Evolutionary conservation across 257 asterid genomes (phyloP), one percentile per base, ranked within the genome.

Genomic region (Eustoma russellianum): DNA sequence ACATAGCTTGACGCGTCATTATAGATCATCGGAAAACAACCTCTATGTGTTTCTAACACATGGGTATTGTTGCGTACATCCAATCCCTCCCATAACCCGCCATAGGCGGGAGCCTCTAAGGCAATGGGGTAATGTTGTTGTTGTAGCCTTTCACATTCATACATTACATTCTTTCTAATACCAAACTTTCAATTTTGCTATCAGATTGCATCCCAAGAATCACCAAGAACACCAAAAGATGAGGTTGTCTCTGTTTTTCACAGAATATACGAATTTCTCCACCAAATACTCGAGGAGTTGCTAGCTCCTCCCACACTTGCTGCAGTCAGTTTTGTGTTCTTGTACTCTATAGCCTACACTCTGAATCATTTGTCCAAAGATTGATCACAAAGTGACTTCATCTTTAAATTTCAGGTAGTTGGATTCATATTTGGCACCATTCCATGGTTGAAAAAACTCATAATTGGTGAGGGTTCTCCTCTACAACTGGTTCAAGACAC

Each of bases 371-470:
- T 18, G 1, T 9, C 47, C 33, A 11, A 28, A 41, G 47, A 13
- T 17, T 9, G 28, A 16, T 3, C 5, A 15, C 28, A 44, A 3
- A 9, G 17, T 64, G 50, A 57, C 30, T 50, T 33, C 8, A 50
- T 5, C 16, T 41, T 50, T 43, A 5, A 2, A 19, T 47, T 58
- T 50, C 81, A 90, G 98, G 55, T 83, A 14, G 0, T 80, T 2
- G 98, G 98, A 17, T 66, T 90, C 40, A 28, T 73, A 0, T 79
- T 90, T 62, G 98, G 98, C 55, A 73, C 91, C 14, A 74, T 83
- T 0, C 8, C 81, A 40, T 83, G 75, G 78, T 81, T 90, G 57
- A 79, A 74, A 51, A 63, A 79, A 65, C 80, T 90, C 13, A 57
- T 86, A 44, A 66, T 86, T 48, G 98, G 98, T 16, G 86, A 72